Conservation (phyloP, 805 yeast species). For the Candida insectalens region DNA sequence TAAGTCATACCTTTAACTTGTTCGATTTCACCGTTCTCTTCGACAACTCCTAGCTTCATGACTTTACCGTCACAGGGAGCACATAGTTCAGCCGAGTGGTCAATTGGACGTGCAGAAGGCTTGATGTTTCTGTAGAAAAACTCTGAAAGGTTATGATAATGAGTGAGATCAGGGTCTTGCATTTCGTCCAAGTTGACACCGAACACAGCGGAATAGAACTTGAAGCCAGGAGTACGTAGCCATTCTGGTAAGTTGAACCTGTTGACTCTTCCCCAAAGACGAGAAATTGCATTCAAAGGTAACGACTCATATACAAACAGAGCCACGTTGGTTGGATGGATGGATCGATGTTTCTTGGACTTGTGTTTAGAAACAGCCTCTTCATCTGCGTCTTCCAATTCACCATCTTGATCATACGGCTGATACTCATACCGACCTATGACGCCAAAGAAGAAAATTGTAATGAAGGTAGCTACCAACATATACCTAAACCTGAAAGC, state of each 20-base stretch:
- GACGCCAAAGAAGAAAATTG: conserved; percentile 44
- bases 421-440: conserved; percentile 29
- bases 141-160: conserved; percentile 76
- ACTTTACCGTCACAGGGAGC: conserved; percentile 94
- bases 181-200: conserved; percentile 89
- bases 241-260: conserved; percentile 77
- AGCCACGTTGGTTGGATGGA: conserved; percentile 75
- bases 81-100: conserved; percentile 52
- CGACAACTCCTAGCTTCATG: conserved; percentile 68
- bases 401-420: conserved; percentile 4
- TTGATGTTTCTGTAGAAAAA: conserved; percentile 79
- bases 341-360: conserved; percentile 8
- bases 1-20: conserved; percentile 97
- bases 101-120: conserved; percentile 74
- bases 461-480: conserved; percentile 47
- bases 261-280: conserved; percentile 92
- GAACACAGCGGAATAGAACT: conserved; percentile 66
- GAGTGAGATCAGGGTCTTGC: conserved; percentile 66
- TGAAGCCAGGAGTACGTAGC: conserved; percentile 76
- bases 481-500: conserved; percentile 22
- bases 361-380: conserved; percentile 1
- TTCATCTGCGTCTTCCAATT: conserved; percentile 19
- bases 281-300: conserved; percentile 83
- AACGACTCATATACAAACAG: conserved; percentile 81
- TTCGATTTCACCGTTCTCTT: conserved; percentile 75